Conservation (phyloP, 371 early-diverging fungal species). For the Circinella minor region DNA sequence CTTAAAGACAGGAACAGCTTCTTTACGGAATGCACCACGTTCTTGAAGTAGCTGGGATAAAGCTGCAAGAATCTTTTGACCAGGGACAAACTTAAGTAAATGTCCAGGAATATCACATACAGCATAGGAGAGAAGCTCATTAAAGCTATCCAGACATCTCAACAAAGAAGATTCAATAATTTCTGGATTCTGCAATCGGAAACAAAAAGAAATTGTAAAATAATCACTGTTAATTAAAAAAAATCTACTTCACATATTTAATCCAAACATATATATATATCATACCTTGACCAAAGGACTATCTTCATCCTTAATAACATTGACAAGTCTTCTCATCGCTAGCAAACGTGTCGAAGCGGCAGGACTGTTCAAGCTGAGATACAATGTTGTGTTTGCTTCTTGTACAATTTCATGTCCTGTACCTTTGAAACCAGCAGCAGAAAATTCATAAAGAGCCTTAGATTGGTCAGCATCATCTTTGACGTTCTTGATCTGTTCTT, state of each 20-base stretch:
- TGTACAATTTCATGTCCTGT: slow-evolving; percentile 67
- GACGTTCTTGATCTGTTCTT: slow-evolving; percentile 39
- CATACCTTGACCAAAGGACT: slow-evolving; percentile 36
- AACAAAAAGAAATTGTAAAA: neutral
- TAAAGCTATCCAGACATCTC: slow-evolving; percentile 57
- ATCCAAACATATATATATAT: neutral
- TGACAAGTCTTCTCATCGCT: slow-evolving; percentile 63
- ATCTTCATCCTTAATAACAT: slow-evolving; percentile 48
- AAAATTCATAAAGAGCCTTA: slow-evolving; percentile 61
- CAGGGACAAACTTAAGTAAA: slow-evolving; percentile 35
- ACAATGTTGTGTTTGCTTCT: slow-evolving; percentile 74
- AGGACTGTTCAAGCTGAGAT: slow-evolving; percentile 72
- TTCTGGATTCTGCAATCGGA: slow-evolving; percentile 28
- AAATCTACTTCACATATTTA: neutral
- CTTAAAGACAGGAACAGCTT: slow-evolving; percentile 31
- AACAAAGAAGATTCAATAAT: slow-evolving; percentile 60
- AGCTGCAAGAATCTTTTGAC: slow-evolving; percentile 41
- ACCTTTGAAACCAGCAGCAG: slow-evolving; percentile 62
- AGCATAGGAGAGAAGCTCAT: slow-evolving; percentile 41
- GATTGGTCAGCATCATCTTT: slow-evolving; percentile 23
- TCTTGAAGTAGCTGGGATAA: slow-evolving; percentile 31
- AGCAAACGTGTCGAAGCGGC: slow-evolving; percentile 64
- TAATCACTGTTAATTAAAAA: neutral
- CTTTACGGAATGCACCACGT: slow-evolving; percentile 30
- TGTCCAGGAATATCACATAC: slow-evolving; percentile 41